Percentiles rank a stretch among this genome's conserved stretches.
phyloP scores from a whole-genome alignment of 768 basidiomycete species.

The Kwoniella bestiolae region DNA sequence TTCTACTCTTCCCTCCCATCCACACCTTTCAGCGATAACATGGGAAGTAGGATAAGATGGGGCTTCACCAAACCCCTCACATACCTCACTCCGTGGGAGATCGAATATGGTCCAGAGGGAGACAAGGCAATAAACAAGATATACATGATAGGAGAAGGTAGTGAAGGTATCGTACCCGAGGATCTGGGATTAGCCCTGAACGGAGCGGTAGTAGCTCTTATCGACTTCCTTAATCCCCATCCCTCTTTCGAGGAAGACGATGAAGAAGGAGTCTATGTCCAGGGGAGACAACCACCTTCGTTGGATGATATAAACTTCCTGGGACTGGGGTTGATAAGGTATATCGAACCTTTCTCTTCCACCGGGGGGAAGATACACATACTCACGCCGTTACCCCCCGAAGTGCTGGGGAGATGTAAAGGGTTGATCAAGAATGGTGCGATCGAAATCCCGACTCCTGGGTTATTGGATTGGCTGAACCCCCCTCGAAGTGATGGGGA shows the following conservation, averaged over 20 bases:
- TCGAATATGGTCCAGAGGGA: conserved; percentile 61
- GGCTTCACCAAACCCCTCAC: conserved; percentile 70
- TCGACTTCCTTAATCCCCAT: conserved; percentile 55
- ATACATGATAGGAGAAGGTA: conserved; percentile 71
- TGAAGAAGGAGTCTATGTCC: conserved; percentile 66
- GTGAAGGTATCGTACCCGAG: conserved; percentile 73
- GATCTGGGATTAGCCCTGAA: conserved; percentile 77
- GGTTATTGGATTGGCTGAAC: conserved; percentile 73
- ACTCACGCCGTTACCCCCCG: conserved; percentile 73
- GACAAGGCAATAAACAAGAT: conserved; percentile 67
- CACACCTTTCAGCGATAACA: no score
- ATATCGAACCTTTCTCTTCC: conserved; percentile 30
- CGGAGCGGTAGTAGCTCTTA: conserved; percentile 77
- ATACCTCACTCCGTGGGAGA: conserved; percentile 71
- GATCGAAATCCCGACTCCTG: conserved; percentile 83
- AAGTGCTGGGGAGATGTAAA: conserved; percentile 57
- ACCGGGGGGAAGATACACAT: conserved; percentile 64
- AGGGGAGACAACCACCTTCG: conserved; percentile 64
- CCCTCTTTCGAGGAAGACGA: conserved; percentile 1
- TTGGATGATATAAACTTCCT: conserved; percentile 69
- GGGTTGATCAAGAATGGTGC: conserved; percentile 76
- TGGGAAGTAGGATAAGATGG: conserved; percentile 67
- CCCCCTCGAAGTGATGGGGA: conserved; percentile 61
- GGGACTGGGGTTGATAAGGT: conserved; percentile 78
- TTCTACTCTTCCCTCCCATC: conserved; percentile 64